phyloP scores from a whole-genome alignment of 257 asterid species.

The Nicotiana otophora region DNA sequence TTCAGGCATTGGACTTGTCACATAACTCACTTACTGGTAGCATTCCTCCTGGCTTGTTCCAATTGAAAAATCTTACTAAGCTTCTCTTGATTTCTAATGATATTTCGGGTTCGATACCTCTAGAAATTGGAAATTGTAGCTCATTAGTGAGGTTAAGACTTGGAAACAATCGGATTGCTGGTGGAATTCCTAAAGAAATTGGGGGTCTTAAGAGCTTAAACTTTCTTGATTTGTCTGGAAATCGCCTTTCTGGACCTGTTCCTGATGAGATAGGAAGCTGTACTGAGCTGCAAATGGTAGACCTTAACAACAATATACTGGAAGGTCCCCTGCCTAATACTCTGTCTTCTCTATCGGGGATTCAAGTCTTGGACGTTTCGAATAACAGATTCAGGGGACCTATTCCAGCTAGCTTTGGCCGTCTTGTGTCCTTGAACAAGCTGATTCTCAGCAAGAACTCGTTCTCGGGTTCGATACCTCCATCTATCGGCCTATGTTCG shows the following conservation, averaged over 20 bases:
- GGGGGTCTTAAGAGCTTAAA: conserved; percentile 33
- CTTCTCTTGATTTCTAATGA: conserved; percentile 40
- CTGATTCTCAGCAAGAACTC: conserved; percentile 27
- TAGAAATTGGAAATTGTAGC: conserved; percentile 33
- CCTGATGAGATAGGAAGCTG: conserved; percentile 38
- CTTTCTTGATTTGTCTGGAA: conserved; percentile 39
- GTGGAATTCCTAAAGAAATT: conserved; percentile 33
- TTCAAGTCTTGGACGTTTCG: conserved; percentile 41
- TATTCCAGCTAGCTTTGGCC: conserved; percentile 34
- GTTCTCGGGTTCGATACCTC: conserved; percentile 38
- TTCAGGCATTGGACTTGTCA: conserved; percentile 38
- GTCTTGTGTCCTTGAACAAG: conserved; percentile 36
- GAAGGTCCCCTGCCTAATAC: conserved; percentile 33
- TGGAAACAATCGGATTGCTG: conserved; percentile 34
- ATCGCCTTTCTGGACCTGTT: conserved; percentile 34
- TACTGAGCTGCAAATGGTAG: conserved; percentile 35
- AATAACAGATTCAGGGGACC: conserved; percentile 31
- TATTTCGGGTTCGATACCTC: conserved; percentile 36
- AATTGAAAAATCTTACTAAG: conserved; percentile 37
- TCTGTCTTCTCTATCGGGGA: conserved; percentile 32
- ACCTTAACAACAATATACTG: conserved; percentile 30
- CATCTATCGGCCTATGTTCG: conserved; percentile 36
- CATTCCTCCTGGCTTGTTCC: conserved; percentile 33
- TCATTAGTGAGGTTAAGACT: conserved; percentile 41
- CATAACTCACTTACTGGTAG: conserved; percentile 44